Percentiles rank a stretch among this genome's conserved stretches.
These are phyloP conservation scores for Colletotrichum noveboracense DNA, from an alignment of 2,329 filamentous ascomycete genomes.

Conservation along the genomic window DNA sequence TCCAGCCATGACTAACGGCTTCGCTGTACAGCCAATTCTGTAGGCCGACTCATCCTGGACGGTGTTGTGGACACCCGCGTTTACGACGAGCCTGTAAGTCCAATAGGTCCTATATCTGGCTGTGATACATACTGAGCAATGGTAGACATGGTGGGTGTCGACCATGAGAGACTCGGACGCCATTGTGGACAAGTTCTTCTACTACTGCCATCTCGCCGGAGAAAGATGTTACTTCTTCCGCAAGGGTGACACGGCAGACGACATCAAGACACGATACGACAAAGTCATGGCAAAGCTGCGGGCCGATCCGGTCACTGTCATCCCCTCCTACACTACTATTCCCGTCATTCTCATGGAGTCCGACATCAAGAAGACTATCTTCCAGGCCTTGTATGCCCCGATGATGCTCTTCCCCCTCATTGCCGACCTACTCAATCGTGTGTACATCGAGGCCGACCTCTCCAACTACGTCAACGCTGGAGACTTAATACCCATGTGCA, in stretches of 20 bases:
- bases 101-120: not conserved
- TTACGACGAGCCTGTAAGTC: slow-evolving; percentile 36
- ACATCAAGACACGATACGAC: slow-evolving; percentile 34
- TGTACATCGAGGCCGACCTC: slow-evolving; percentile 29
- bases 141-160: slow-evolving; percentile 32
- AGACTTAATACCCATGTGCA: slow-evolving; percentile 19
- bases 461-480: not conserved
- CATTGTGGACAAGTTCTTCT: slow-evolving; percentile 49
- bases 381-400: slow-evolving; percentile 39
- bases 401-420: slow-evolving; percentile 33
- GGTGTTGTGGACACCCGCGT: slow-evolving; percentile 33
- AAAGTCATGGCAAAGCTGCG: slow-evolving; percentile 35
- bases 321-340: slow-evolving; percentile 30
- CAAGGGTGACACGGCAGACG: slow-evolving; percentile 30
- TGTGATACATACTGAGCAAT: not conserved
- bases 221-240: slow-evolving; percentile 42
- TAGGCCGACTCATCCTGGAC: slow-evolving; percentile 36
- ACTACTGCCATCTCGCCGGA: slow-evolving; percentile 50
- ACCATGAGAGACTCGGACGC: slow-evolving; percentile 51
- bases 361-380: slow-evolving; percentile 41
- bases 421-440: slow-evolving; percentile 34
- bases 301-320: slow-evolving; percentile 36
- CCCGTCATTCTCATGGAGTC: slow-evolving; percentile 41
- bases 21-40: slow-evolving; percentile 14
- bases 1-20: not conserved